phyloP scores from a whole-genome alignment of 108 stramenopile genomes.

The Chaetoceros muelleri region DNA sequence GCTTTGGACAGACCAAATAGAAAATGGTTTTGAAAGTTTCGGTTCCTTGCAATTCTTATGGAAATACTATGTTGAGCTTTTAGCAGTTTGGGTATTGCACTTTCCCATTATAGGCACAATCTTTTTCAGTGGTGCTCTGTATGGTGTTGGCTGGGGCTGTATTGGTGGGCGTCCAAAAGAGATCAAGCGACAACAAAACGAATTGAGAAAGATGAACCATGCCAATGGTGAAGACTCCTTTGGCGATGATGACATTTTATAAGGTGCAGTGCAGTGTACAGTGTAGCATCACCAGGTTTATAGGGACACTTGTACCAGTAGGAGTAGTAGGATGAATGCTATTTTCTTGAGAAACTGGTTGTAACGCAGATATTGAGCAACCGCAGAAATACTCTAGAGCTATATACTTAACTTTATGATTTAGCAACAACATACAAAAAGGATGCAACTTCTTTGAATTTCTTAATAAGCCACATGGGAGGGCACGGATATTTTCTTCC shows the following conservation, averaged over 20 bases:
- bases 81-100: background rate
- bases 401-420: no score
- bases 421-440: no score
- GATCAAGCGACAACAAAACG: background rate
- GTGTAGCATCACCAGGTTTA: no score
- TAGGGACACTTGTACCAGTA: no score
- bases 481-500: constrained; percentile 74
- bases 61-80: background rate
- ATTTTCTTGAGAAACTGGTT: no score
- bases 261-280: no score
- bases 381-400: no score
- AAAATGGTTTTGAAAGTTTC: background rate
- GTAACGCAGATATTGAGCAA: no score
- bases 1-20: background rate
- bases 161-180: background rate
- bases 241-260: background rate
- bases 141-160: background rate
- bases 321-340: no score
- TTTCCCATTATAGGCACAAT: background rate
- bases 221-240: background rate
- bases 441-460: no score
- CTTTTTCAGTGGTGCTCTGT: background rate
- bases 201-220: background rate
- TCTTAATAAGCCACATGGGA: constrained; percentile 66
- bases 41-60: background rate